Conservation (phyloP, 176 grass and related monocot genomes). For the Musa beccarii region DNA sequence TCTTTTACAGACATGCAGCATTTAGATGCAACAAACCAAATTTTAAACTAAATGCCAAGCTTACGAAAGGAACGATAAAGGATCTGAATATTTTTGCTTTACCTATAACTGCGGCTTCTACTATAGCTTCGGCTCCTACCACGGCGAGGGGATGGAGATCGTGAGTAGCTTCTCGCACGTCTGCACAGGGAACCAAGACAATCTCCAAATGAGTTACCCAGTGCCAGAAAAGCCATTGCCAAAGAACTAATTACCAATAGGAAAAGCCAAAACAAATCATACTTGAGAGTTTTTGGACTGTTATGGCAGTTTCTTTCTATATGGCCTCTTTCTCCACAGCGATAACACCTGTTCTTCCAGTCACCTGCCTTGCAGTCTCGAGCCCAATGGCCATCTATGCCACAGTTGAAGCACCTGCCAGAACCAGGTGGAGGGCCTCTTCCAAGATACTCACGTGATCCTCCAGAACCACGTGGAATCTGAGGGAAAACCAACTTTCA, state of each 20-base stretch:
- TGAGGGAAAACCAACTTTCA: slow-evolving; percentile 1
- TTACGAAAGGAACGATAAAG: too few species aligned
- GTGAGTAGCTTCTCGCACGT: slow-evolving; percentile 63
- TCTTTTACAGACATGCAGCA: too few species aligned
- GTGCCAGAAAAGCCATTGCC: neutral
- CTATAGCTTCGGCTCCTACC: slow-evolving; percentile 61
- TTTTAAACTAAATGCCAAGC: too few species aligned
- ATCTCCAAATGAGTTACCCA: neutral
- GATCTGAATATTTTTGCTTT: too few species aligned
- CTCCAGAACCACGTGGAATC: slow-evolving; percentile 59
- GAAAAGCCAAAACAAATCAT: neutral
- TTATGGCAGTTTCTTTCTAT: slow-evolving; percentile 99
- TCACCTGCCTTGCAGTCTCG: slow-evolving; percentile 95
- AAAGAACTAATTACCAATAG: neutral
- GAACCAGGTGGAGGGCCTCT: slow-evolving; percentile 88
- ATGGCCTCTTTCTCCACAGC: slow-evolving; percentile 90
- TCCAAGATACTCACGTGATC: slow-evolving; percentile 75
- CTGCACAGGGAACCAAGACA: slow-evolving; percentile 9
- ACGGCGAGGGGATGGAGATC: slow-evolving; percentile 47
- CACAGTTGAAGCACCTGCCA: slow-evolving; percentile 91
- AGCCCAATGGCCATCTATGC: slow-evolving; percentile 97
- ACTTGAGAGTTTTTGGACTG: slow-evolving; percentile 72
- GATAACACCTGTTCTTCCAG: slow-evolving; percentile 99
- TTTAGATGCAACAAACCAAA: neutral
- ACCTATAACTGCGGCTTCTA: slow-evolving; percentile 77